A percentile compares a stretch with the other conserved stretches of the same genome.
phyloP scores from a whole-genome alignment of 2,329 filamentous ascomycete genomes.

The Xylariaceae sp. region DNA sequence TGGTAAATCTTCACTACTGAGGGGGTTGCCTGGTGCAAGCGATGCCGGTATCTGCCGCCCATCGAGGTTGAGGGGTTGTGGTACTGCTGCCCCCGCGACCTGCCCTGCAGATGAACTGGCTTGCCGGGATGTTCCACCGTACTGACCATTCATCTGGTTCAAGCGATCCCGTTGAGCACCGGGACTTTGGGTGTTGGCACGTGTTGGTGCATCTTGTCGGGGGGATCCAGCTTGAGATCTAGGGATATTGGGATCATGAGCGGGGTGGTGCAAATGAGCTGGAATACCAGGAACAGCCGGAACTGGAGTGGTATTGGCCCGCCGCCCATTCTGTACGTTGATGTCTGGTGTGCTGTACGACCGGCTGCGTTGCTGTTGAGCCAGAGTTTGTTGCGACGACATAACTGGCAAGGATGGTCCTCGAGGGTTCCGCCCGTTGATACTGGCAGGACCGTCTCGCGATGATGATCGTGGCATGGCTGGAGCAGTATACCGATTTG shows the following conservation, averaged over 20 bases:
- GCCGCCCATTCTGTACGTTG: constrained; percentile 58
- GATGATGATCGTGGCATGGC: constrained; percentile 78
- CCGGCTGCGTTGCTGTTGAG: constrained; percentile 68
- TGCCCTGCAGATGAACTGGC: constrained; percentile 39
- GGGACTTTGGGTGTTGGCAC: constrained; percentile 66
- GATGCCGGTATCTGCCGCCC: constrained; percentile 44
- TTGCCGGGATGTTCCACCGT: constrained; percentile 45
- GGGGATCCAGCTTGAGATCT: constrained; percentile 82
- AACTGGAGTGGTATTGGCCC: constrained; percentile 50
- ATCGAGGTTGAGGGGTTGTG: constrained; percentile 34
- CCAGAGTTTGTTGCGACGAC: constrained; percentile 48
- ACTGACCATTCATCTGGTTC: constrained; percentile 43
- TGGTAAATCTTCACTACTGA: constrained; percentile 45
- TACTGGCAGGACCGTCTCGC: constrained; percentile 62
- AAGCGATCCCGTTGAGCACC: constrained; percentile 58
- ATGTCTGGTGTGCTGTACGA: constrained; percentile 96
- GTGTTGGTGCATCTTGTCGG: constrained; percentile 58
- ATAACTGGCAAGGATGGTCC: constrained; percentile 76
- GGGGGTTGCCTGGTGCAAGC: constrained; percentile 31
- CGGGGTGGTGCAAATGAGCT: constrained; percentile 57
- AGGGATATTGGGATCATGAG: constrained; percentile 59
- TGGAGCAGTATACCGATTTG: constrained; percentile 81
- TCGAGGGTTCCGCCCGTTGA: constrained; percentile 60
- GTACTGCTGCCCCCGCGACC: constrained; percentile 23
- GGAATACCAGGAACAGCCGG: constrained; percentile 74